Conservation (phyloP, 192 early-diverging fungal species). For the Borealophlyctis nickersoniae region DNA sequence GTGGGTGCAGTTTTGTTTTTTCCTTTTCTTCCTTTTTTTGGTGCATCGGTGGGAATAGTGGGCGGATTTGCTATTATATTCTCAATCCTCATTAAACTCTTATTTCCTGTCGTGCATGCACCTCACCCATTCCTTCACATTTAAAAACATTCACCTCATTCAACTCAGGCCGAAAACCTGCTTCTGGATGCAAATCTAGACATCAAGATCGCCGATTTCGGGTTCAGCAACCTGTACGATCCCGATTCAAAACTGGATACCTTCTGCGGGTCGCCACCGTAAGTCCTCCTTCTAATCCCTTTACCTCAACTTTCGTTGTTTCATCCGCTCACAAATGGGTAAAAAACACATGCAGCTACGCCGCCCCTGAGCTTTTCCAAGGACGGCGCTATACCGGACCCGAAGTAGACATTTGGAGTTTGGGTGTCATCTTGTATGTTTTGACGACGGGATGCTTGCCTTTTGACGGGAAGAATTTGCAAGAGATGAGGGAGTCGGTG, state of each 20-base stretch:
- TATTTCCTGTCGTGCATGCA: too few species aligned
- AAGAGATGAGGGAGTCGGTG: conserved; percentile 58
- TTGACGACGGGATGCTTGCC: conserved; percentile 92
- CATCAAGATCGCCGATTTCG: conserved; percentile 65
- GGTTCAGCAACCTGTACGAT: conserved; percentile 58
- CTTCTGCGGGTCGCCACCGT: conserved; percentile 65
- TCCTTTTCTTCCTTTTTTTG: too few species aligned
- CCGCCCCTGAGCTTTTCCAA: conserved; percentile 79
- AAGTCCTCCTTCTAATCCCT: conserved; percentile 5
- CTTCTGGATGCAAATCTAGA: conserved; percentile 57
- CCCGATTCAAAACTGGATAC: conserved; percentile 60
- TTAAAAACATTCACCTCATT: too few species aligned
- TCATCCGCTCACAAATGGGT: background rate
- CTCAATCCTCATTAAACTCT: too few species aligned
- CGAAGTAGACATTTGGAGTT: conserved; percentile 98
- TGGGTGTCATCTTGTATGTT: conserved; percentile 94
- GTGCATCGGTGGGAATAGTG: background rate
- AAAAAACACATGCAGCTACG: conserved; percentile 40
- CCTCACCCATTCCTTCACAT: too few species aligned
- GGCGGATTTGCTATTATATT: conserved; percentile 21
- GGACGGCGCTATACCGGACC: conserved; percentile 81
- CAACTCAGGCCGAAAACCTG: conserved; percentile 64
- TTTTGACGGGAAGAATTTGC: conserved; percentile 97
- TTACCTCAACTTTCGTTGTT: background rate
- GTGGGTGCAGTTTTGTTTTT: conserved; percentile 21